A percentile compares a stretch with the other conserved stretches of the same genome.
Evolutionary conservation across 2,329 filamentous ascomycete genomes (phyloP).

Genomic region (Aspergillus sergii): DNA sequence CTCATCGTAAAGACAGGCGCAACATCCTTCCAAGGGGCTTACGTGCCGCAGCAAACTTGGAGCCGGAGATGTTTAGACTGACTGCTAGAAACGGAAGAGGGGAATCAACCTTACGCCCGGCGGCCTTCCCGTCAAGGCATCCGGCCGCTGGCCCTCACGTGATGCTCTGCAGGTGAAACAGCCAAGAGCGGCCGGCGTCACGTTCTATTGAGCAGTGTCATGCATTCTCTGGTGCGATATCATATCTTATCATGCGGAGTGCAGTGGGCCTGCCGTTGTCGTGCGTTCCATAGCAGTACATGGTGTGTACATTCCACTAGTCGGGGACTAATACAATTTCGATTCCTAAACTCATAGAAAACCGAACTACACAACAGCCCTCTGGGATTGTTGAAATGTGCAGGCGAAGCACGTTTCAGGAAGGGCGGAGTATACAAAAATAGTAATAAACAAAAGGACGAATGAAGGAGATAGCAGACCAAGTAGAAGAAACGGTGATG

Average conservation of each 20-base stretch:
- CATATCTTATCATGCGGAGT: not conserved
- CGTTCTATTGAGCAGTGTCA: not conserved
- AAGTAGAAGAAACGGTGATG: not conserved
- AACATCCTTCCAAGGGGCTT: conserved; percentile 20
- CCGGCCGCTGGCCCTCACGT: not conserved
- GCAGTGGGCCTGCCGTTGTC: not conserved
- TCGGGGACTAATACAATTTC: not conserved
- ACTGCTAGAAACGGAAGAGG: not conserved
- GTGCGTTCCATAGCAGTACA: not conserved
- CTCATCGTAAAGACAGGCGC: conserved; percentile 33
- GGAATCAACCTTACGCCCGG: not conserved
- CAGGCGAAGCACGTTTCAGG: not conserved
- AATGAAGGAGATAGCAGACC: not conserved
- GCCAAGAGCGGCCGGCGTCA: not conserved
- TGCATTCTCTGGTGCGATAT: not conserved
- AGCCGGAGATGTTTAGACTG: not conserved
- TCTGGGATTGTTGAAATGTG: not conserved
- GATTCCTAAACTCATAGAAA: not conserved
- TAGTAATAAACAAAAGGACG: conserved; percentile 1
- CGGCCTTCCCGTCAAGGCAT: not conserved
- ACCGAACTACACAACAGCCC: not conserved
- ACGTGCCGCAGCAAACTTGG: not conserved
- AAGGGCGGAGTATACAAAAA: not conserved
- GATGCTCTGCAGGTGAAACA: conserved; percentile 1
- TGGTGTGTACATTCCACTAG: not conserved